Conservation (phyloP, 2,329 filamentous ascomycete species). For the Lizonia empirigonia region DNA sequence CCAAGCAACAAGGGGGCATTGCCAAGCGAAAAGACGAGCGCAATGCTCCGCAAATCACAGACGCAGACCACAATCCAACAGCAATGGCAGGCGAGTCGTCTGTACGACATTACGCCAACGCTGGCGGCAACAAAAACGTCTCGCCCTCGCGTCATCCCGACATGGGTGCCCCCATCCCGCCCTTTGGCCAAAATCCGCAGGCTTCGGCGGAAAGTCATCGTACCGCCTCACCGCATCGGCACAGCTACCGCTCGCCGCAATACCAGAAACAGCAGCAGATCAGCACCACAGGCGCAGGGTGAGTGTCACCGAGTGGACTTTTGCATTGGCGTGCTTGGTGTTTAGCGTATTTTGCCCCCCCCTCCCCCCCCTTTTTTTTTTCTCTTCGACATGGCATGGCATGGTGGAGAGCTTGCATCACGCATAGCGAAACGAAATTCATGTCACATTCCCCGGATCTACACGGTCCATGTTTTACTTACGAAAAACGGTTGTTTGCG, state of each 20-base stretch:
- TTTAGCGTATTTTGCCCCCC: slow-evolving; percentile 16
- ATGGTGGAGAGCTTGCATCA: slow-evolving; percentile 2
- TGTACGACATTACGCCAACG: slow-evolving; percentile 70
- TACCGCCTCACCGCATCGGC: slow-evolving; percentile 45
- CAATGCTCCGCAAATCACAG: slow-evolving; percentile 63
- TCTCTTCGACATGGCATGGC: slow-evolving; percentile 3
- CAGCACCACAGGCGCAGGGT: slow-evolving; percentile 46
- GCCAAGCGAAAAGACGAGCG: slow-evolving; percentile 58
- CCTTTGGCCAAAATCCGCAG: slow-evolving; percentile 42
- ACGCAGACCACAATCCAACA: slow-evolving; percentile 87
- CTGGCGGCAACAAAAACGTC: slow-evolving; percentile 33
- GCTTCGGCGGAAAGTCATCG: slow-evolving; percentile 44
- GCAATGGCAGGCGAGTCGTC: slow-evolving; percentile 84
- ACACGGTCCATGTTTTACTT: slow-evolving; percentile 15
- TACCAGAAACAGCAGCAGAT: slow-evolving; percentile 45
- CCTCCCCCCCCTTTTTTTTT: no score
- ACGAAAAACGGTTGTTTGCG: slow-evolving; percentile 9
- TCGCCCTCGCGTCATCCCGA: slow-evolving; percentile 38
- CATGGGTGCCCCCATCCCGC: slow-evolving; percentile 40
- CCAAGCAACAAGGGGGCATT: slow-evolving; percentile 51
- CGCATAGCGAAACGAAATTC: slow-evolving; percentile 6
- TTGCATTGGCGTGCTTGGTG: slow-evolving; percentile 30
- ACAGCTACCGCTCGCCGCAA: slow-evolving; percentile 47
- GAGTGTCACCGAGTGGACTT: slow-evolving; percentile 10
- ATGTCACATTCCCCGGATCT: slow-evolving; percentile 19